Percentiles rank a stretch among this genome's conserved stretches.
phyloP scores from a whole-genome alignment of 2,329 filamentous ascomycete species.

The Cladophialophora immunda region DNA sequence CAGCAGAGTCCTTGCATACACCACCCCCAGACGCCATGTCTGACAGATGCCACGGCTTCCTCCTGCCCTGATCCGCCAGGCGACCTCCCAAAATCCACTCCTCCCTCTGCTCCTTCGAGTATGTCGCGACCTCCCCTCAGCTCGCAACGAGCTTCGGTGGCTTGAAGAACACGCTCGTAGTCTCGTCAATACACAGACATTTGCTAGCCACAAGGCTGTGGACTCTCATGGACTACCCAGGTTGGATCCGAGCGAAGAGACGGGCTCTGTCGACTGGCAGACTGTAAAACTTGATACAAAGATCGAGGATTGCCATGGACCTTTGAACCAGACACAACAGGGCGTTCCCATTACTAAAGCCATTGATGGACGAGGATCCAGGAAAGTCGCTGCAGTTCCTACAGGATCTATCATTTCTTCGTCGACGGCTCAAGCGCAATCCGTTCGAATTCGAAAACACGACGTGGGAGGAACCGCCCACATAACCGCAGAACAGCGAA shows the following conservation, averaged over 20 bases:
- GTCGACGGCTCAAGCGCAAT: neutral
- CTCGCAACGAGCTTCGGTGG: slow-evolving; percentile 58
- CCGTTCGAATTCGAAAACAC: neutral
- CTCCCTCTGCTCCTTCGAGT: slow-evolving; percentile 53
- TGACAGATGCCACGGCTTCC: slow-evolving; percentile 54
- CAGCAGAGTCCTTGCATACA: neutral
- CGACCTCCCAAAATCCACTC: slow-evolving; percentile 47
- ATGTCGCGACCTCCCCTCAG: slow-evolving; percentile 55
- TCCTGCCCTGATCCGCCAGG: slow-evolving; percentile 48
- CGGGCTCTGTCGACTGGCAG: no score
- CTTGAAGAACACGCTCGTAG: slow-evolving; percentile 49
- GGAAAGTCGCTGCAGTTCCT: neutral
- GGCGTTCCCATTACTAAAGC: neutral
- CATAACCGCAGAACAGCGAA: neutral
- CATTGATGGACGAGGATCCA: neutral
- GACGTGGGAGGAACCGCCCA: neutral
- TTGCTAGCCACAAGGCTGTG: slow-evolving; percentile 9
- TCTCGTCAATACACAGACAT: slow-evolving; percentile 32
- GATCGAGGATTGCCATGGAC: neutral
- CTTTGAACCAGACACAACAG: neutral
- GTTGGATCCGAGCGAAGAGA: neutral
- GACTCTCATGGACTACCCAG: neutral
- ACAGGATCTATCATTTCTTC: neutral
- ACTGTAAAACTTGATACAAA: no score
- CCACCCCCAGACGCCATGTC: slow-evolving; percentile 13